Evolutionary conservation across 108 stramenopile species (phyloP).

Genomic region (Nitzschia sp.): DNA sequence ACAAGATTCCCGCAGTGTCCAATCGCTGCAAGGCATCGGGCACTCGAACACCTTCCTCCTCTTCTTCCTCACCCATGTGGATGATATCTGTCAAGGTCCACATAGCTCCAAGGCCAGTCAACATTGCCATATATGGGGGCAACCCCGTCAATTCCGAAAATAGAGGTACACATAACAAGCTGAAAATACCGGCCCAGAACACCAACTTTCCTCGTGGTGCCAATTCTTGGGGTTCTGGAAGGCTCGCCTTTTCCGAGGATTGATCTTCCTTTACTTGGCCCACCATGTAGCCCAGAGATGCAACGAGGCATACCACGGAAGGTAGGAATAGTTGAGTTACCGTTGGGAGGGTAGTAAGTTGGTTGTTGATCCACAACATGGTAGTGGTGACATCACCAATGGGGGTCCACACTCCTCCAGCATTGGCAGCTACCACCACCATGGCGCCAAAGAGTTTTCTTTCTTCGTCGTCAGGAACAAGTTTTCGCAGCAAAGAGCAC

Average conservation of each 20-base stretch:
- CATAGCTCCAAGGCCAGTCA: conserved; percentile 90
- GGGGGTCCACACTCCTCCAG: conserved; percentile 95
- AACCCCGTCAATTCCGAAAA: conserved; percentile 90
- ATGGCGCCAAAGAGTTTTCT: conserved; percentile 90
- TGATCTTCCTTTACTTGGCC: conserved; percentile 81
- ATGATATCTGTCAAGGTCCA: conserved; percentile 93
- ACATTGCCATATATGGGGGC: conserved; percentile 93
- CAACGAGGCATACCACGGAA: conserved; percentile 80
- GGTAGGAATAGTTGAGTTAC: conserved; percentile 86
- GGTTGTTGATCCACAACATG: conserved; percentile 94
- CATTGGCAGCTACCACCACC: conserved; percentile 94
- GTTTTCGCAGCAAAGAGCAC: conserved; percentile 83
- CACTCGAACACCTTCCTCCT: conserved; percentile 74
- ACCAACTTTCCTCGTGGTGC: conserved; percentile 83
- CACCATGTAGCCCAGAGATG: conserved; percentile 79
- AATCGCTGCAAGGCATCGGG: conserved; percentile 79
- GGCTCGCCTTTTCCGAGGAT: conserved; percentile 37
- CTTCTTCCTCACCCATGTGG: conserved; percentile 85
- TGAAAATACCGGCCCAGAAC: conserved; percentile 85
- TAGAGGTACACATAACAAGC: conserved; percentile 82
- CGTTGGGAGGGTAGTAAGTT: conserved; percentile 88
- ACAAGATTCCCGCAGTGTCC: conserved; percentile 89
- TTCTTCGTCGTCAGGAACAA: conserved; percentile 81
- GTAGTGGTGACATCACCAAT: conserved; percentile 96
- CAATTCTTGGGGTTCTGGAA: conserved; percentile 69